phyloP scores from a whole-genome alignment of 2,329 filamentous ascomycete genomes.

The Pyrenophora teres region DNA sequence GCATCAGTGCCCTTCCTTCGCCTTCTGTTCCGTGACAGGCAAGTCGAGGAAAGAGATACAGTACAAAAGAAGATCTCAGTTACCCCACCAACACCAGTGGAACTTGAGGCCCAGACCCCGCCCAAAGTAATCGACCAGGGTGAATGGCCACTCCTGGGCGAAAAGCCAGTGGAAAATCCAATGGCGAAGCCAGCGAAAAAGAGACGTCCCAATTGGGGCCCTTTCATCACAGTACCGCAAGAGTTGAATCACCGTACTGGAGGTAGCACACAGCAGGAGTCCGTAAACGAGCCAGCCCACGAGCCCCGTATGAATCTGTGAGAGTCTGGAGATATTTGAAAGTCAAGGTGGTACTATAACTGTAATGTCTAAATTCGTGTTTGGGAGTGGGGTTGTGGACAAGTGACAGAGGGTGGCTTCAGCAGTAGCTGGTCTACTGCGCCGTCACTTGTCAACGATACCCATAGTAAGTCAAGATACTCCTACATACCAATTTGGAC shows the following conservation, averaged over 20 bases:
- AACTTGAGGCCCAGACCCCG: constrained; percentile 8
- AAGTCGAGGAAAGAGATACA: constrained; percentile 19
- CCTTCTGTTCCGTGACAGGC: constrained; percentile 44
- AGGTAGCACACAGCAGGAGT: constrained; percentile 25
- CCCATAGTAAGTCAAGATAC: constrained; percentile 1
- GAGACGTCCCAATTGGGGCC: constrained; percentile 32
- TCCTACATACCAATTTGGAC: background rate
- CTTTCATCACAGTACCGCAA: constrained; percentile 44
- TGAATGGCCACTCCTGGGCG: constrained; percentile 27
- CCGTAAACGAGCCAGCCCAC: constrained; percentile 9
- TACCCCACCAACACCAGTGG: constrained; percentile 15
- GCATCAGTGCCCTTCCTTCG: constrained; percentile 53
- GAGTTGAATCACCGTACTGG: constrained; percentile 32
- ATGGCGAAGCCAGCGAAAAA: constrained; percentile 14
- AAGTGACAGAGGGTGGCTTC: background rate
- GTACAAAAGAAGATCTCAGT: constrained; percentile 15
- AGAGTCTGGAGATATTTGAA: constrained; percentile 1
- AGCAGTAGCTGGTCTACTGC: constrained; percentile 33
- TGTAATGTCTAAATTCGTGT: background rate
- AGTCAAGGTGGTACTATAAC: background rate
- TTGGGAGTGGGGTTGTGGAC: background rate
- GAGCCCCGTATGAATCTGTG: too few relatives aligned
- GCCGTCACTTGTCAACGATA: constrained; percentile 11
- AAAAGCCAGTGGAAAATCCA: background rate
- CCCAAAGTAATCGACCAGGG: constrained; percentile 28